Base-by-base conservation (phyloP, 495 filamentous ascomycete species). In the Neurospora terricola region DNA sequence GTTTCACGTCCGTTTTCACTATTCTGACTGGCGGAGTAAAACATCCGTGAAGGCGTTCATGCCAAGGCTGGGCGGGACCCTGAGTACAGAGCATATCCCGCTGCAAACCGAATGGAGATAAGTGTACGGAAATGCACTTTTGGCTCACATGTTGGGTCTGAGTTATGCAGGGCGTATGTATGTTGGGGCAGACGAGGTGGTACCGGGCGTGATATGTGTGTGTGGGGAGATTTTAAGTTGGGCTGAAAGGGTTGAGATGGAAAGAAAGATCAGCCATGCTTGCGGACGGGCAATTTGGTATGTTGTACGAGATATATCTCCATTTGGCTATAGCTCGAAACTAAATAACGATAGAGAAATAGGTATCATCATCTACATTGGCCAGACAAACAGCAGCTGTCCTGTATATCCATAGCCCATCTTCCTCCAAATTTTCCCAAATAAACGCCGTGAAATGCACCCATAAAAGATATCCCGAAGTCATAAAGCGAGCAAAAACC, bases 311-410 rank as follows among this genome's bases (percentile, higher is more conserved):
- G 54, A 34, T 7, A 2, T 34, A 16, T 62, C 0, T 30, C 14
- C 54, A 18, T 18, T 79, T 70, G 72, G 70, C 42, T 54, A 48
- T 21, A 74, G 38, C 54, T 27, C 59, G 38, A 72, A 72, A 40
- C 70, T 66, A 37, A 71, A 69, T 42, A 71, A 16, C 42, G 11
- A 66, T 66, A 10, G 8, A 38, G 11, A 18, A 34, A 69, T 16
- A 23, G 72, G 48, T 68, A 38, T 59, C 71, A 34, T 38, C 59
- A 34, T 38, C 59, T 3, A 48, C 10, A 36, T 30, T 59, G 45
- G 70, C 12, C 54, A 62, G 1, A 30, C 54, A 62, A 30, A 16
- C 54, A 62, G 0, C 9, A 16, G 1, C 27, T 62, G 6, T 18
- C 12, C 23, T 62, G 54, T 62, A 62, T 62, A 62, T 62, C 27